Evolutionary conservation across 805 yeast genomes (phyloP).

Genomic region (Candida manassasensis): DNA sequence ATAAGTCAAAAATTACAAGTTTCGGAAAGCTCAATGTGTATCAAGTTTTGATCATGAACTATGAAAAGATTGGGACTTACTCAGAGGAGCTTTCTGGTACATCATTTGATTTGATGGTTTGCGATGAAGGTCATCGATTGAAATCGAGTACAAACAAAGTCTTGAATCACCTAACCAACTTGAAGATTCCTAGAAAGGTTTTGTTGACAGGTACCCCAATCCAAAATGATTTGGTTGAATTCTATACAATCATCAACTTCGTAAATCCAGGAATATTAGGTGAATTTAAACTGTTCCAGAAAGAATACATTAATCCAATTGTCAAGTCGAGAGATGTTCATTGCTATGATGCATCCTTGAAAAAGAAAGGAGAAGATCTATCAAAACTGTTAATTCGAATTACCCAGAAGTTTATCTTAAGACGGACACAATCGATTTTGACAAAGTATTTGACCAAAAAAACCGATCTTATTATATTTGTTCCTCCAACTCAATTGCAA

Average conservation of each 20-base stretch:
- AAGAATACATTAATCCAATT: constrained; percentile 66
- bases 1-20: constrained; percentile 50
- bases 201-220: constrained; percentile 88
- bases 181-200: constrained; percentile 54
- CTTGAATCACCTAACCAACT: constrained; percentile 51
- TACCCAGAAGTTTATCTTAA: constrained; percentile 62
- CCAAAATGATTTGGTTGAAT: constrained; percentile 86
- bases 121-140: constrained; percentile 94
- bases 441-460: constrained; percentile 62
- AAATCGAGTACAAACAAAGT: constrained; percentile 73
- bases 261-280: constrained; percentile 83
- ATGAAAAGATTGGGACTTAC: constrained; percentile 68
- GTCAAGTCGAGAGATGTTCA: constrained; percentile 59
- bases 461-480: constrained; percentile 72
- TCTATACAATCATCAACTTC: constrained; percentile 74
- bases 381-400: constrained; percentile 60
- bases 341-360: constrained; percentile 45
- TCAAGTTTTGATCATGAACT: constrained; percentile 81
- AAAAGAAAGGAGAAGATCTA: constrained; percentile 54
- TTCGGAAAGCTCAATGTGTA: constrained; percentile 68
- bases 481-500: constrained; percentile 69
- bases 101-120: constrained; percentile 65
- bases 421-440: constrained; percentile 64
- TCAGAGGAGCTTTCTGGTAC: constrained; percentile 45
- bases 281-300: constrained; percentile 50